Percentiles rank a stretch among this genome's conserved stretches.
phyloP scores from a whole-genome alignment of 148 eudicot genomes.

The Bassia scoparia region DNA sequence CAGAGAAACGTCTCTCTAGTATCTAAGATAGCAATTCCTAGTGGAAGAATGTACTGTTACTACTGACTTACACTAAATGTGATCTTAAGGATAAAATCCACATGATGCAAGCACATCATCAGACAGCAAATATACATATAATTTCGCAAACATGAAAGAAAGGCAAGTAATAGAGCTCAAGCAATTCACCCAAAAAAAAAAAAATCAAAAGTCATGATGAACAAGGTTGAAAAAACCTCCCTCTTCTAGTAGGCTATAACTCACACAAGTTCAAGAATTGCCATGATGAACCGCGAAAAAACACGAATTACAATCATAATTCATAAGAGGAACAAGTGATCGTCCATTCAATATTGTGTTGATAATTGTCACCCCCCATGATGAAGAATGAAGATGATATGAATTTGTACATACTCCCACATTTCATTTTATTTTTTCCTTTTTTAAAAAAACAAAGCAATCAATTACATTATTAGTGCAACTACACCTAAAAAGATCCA shows the following conservation, averaged over 20 bases:
- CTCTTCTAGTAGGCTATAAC: constrained; percentile 4
- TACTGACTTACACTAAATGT: too few relatives aligned
- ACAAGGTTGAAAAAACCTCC: neutral
- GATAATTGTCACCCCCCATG: constrained; percentile 6
- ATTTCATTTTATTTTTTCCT: constrained; percentile 7
- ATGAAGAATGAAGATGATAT: constrained; percentile 20
- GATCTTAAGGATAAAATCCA: too few relatives aligned
- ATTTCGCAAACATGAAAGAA: constrained; percentile 3
- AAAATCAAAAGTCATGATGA: constrained; percentile 25
- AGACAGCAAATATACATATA: neutral
- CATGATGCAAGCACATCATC: neutral
- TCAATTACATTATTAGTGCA: constrained; percentile 8
- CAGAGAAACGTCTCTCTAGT: too few relatives aligned
- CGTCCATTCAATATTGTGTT: neutral
- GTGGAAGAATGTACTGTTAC: too few relatives aligned
- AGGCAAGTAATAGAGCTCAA: neutral
- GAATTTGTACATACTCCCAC: constrained; percentile 13
- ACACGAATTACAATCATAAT: constrained; percentile 15
- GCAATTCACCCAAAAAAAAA: constrained; percentile 1
- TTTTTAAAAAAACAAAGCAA: too few relatives aligned
- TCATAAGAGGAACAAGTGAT: constrained; percentile 15
- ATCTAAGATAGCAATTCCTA: too few relatives aligned
- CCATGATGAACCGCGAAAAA: constrained; percentile 26
- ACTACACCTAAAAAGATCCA: constrained; percentile 4
- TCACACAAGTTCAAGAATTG: constrained; percentile 26